Conservation (phyloP, 306 rosid genomes). For the cucumber (Cucumis sativus) region DNA sequence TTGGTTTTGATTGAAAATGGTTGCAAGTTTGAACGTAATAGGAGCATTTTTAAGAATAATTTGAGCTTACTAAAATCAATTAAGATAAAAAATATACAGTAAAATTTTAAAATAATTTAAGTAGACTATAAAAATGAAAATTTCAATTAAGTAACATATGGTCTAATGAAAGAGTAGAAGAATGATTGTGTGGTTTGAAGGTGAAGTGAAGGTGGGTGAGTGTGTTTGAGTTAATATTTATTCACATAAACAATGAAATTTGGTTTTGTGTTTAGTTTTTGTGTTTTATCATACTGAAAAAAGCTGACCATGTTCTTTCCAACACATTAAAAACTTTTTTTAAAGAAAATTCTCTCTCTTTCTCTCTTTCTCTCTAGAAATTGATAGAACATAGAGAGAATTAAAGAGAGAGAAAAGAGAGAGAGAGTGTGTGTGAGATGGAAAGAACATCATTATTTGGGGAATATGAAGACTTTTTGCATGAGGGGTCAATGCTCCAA, state of each 20-base stretch:
- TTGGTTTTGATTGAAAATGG: no score
- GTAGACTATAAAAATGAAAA: no score
- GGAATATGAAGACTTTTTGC: constrained; percentile 10
- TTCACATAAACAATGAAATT: background rate
- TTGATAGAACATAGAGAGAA: background rate
- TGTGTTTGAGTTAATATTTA: no score
- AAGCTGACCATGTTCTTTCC: constrained; percentile 6
- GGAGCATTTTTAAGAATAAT: no score
- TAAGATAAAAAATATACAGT: no score
- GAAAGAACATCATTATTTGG: constrained; percentile 8
- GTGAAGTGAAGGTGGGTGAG: background rate
- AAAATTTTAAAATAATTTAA: no score
- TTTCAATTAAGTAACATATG: no score
- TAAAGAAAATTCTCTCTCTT: background rate
- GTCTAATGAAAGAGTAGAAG: no score
- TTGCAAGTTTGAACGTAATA: no score
- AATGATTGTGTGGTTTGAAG: no score
- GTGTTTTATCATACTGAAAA: background rate
- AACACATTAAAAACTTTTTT: background rate
- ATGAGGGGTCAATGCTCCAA: constrained; percentile 1
- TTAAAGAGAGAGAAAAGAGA: no score
- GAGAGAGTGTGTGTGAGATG: background rate
- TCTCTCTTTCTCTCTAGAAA: background rate
- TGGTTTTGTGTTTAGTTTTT: background rate
- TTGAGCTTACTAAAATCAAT: no score